Evolutionary conservation across 2,329 filamentous ascomycete genomes (phyloP), one percentile per base, ranked within the genome.

Genomic region (Colletotrichum sp.): DNA sequence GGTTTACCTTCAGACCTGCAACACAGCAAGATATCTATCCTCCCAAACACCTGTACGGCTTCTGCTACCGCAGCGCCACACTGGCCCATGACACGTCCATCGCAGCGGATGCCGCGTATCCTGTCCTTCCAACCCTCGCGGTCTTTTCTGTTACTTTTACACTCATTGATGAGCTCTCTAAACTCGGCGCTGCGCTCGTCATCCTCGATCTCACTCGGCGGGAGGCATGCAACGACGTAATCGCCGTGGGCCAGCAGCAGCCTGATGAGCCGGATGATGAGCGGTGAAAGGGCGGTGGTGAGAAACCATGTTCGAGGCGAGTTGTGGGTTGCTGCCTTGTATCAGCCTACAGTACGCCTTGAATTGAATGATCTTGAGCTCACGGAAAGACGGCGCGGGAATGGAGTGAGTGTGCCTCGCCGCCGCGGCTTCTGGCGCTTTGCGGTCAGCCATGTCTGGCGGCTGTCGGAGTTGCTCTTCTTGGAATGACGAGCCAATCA

Each of bases 221-320:
- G 92, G 39, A 98, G 89, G 70, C 96, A 97, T 7, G 95, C 94
- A 64, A 96, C 94, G 63, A 98, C 94, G 83, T 94, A 96, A 85
- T 99, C 97, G 65, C 97, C 96, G 85, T 98, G 96, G n/a, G 92
- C 92, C 64, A 99, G 93, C 59, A 98, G 90, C 80, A 95, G 92
- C 71, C 94, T 92, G 70, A 95, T 94, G 74, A 98, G 90, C 62
- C 95, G 94, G 76, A 98, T 94, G 70, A 94, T 94, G 78, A 98
- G 91, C 15, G 96, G 95, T 44, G 95, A 96, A 76, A 96, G 91
- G 39, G 95, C 95, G 75, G 95, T 94, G 13, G 96, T 98, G 79
- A 99, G 88, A 82, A 99, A 93, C 97, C 97, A 99, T 81, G 96
- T 95, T 81, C 96, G 93, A 67, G 96, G 96, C 36, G 91, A 93